Base-by-base conservation (phyloP, 306 rosid genomes). In the Medicago ruthenica region DNA sequence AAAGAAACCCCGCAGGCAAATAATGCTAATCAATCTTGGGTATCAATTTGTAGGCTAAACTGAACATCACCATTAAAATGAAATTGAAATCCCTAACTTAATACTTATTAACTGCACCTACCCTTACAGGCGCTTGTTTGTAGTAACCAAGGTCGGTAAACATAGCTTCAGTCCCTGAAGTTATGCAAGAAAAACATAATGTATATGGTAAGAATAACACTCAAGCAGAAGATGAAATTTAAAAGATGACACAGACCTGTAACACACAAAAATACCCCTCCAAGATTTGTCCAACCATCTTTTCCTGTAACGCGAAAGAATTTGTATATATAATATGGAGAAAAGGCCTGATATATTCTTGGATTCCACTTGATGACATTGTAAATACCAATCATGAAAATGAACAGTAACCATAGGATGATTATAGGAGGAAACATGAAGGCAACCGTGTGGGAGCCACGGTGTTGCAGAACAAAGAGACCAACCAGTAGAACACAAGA, bases 161-260 rank as follows among this genome's bases (percentile, higher is more conserved):
- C 91, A 93, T 82, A 53, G 94, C 91, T 79, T 90, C 95, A 67
- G 88, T 87, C 80, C 97, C 97, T 93, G 89, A 76, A 86, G 70
- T 77, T 51, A 64, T 54, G 69, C 83, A 73, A 83, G 57, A 83
- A 76, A 83, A 65, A 47, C 77, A 65, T 65, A 71, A 80, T 69
- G 71, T 27, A 67, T 76, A 65, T 65, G 44, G 44, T 41, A 66
- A 75, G 31, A 44, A 37, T 63, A 76, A 70, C 73, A 60, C 64
- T 60, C 59, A 34, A 54, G 2, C 64, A 69, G 67, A 63, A 71
- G 75, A 71, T 62, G 67, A 78, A 62, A 42, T 79, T 69, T 67
- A 27, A 47, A 44, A 65, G 47, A 16, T n/a, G 44, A 70, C 62
- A 73, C 76, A 82, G 84, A 93, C 98, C 98, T 73, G 97, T 85